phyloP scores from a whole-genome alignment of 306 rosid genomes.

The Pachyrhizus erosus region DNA sequence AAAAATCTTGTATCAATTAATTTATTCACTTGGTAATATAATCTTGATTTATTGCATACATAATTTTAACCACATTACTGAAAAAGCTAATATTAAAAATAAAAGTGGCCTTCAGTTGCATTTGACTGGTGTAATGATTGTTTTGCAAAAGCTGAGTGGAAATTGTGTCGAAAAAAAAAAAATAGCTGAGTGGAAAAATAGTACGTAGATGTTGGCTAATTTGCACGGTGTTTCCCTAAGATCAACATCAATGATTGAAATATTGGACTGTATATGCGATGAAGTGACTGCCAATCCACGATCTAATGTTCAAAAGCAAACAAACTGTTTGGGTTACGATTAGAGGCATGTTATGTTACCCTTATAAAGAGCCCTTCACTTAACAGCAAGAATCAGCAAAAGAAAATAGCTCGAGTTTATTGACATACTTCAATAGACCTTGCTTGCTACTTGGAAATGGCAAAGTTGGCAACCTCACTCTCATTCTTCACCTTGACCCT shows the following conservation, averaged over 20 bases:
- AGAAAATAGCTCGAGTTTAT: neutral
- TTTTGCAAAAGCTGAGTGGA: slow-evolving; percentile 12
- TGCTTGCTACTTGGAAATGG: slow-evolving; percentile 30
- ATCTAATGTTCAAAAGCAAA: neutral
- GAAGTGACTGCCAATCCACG: slow-evolving; percentile 12
- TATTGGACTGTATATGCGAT: neutral
- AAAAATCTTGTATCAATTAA: too few relatives aligned
- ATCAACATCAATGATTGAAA: slow-evolving; percentile 17
- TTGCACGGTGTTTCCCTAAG: slow-evolving; percentile 28
- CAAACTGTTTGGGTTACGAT: neutral
- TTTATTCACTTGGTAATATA: too few relatives aligned
- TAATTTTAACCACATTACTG: neutral
- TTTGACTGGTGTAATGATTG: slow-evolving; percentile 22
- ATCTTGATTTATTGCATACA: too few relatives aligned
- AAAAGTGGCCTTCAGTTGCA: neutral
- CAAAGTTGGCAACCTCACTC: slow-evolving; percentile 25
- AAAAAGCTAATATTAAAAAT: neutral
- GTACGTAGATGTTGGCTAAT: neutral
- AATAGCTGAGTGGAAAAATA: slow-evolving; percentile 1
- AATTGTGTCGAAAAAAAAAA: too few relatives aligned
- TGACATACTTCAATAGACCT: neutral
- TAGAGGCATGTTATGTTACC: slow-evolving; percentile 13
- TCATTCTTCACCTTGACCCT: slow-evolving; percentile 37
- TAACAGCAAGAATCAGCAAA: slow-evolving; percentile 11
- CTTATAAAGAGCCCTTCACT: slow-evolving; percentile 41